Conservation (phyloP, 2,329 filamentous ascomycete genomes). For the Ceratocystis alfenasii region DNA sequence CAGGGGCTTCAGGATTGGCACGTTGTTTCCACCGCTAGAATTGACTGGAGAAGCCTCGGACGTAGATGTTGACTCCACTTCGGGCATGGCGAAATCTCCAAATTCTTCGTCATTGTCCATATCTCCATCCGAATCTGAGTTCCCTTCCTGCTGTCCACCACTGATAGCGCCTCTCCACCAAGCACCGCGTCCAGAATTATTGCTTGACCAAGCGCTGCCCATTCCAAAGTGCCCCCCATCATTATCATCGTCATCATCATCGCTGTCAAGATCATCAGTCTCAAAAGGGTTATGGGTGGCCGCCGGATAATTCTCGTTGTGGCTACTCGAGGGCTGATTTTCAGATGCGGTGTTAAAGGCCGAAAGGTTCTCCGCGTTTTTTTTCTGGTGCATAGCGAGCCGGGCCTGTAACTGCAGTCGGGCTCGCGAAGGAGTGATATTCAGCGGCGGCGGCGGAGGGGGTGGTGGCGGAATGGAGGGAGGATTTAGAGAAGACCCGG, state of each 20-base stretch:
- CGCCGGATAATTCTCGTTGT: conserved; percentile 23
- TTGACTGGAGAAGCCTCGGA: background rate
- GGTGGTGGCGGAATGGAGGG: conserved; percentile 51
- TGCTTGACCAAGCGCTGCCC: conserved; percentile 25
- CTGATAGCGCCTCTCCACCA: conserved; percentile 39
- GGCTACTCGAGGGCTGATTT: conserved; percentile 18
- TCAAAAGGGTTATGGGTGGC: conserved; percentile 41
- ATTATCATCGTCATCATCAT: conserved; percentile 40
- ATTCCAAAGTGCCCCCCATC: conserved; percentile 29
- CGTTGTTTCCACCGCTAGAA: conserved; percentile 28
- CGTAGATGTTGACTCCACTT: conserved; percentile 31
- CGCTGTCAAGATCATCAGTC: conserved; percentile 40
- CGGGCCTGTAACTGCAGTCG: conserved; percentile 82
- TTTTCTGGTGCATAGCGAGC: conserved; percentile 62
- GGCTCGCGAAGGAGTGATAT: conserved; percentile 75
- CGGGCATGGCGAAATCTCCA: conserved; percentile 57
- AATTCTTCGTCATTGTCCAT: conserved; percentile 51
- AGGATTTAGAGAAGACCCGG: conserved; percentile 39
- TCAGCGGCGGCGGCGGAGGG: conserved; percentile 63
- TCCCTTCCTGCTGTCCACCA: conserved; percentile 33
- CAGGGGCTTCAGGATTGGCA: conserved; percentile 43
- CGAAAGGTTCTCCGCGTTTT: conserved; percentile 38
- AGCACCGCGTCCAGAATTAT: conserved; percentile 30
- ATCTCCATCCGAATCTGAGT: conserved; percentile 39
- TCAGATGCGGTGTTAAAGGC: conserved; percentile 34